A percentile compares a stretch with the other conserved stretches of the same genome.
Conservation (phyloP, 2,329 filamentous ascomycete genomes). For the Alternaria burnsii region DNA sequence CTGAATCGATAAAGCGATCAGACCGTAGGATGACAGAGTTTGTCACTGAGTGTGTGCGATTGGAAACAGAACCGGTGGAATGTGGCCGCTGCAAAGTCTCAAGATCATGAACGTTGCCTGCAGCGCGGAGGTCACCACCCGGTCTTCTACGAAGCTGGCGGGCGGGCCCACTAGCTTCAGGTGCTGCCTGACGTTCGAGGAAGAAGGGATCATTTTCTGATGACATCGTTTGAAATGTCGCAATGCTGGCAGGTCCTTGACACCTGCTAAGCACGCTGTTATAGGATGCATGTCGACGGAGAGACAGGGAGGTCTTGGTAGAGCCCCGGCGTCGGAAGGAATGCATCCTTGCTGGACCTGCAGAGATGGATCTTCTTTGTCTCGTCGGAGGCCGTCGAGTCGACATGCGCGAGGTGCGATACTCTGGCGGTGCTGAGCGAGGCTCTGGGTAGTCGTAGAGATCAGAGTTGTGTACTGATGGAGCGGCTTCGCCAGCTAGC, state of each 20-base stretch:
- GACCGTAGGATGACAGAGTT: conserved; percentile 50
- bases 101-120: conserved; percentile 57
- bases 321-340: conserved; percentile 48
- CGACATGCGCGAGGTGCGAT: conserved; percentile 29
- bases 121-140: conserved; percentile 59
- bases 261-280: conserved; percentile 63
- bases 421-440: conserved; percentile 21
- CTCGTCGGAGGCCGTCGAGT: conserved; percentile 28
- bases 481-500: conserved; percentile 17
- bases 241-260: conserved; percentile 67
- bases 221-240: conserved; percentile 59
- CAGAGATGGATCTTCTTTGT: conserved; percentile 43
- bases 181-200: conserved; percentile 44
- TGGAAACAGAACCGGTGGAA: conserved; percentile 60
- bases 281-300: conserved; percentile 67
- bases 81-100: conserved; percentile 52
- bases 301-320: conserved; percentile 47
- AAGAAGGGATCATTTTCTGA: conserved; percentile 53
- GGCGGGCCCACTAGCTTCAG: conserved; percentile 30
- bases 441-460: conserved; percentile 27
- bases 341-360: conserved; percentile 43
- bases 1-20: conserved; percentile 37
- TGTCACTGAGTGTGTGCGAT: conserved; percentile 53
- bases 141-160: conserved; percentile 58
- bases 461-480: conserved; percentile 26